Conservation (phyloP, 257 asterid species). For the Knoxia roxburghii region DNA sequence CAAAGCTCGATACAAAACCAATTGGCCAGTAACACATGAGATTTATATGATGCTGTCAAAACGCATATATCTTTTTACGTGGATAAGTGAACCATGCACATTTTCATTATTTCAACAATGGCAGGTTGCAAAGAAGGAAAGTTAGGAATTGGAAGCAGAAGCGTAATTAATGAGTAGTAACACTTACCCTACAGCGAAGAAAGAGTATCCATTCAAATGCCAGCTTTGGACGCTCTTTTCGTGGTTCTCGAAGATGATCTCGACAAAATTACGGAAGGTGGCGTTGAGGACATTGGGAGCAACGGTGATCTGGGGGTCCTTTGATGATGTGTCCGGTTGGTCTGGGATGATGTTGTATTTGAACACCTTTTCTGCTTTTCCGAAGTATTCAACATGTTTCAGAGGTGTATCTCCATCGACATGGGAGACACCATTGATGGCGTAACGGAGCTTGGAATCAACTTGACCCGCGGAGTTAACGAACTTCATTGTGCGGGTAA, state of each 20-base stretch:
- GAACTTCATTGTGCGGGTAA: slow-evolving; percentile 50
- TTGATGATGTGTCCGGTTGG: slow-evolving; percentile 22
- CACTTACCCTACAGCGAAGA: slow-evolving; percentile 59
- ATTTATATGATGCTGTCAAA: too few species aligned
- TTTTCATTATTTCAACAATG: too few species aligned
- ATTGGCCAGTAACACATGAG: too few species aligned
- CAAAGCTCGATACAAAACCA: too few species aligned
- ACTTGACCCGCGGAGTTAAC: slow-evolving; percentile 24
- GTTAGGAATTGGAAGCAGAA: background rate
- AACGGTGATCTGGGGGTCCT: slow-evolving; percentile 12
- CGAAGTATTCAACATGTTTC: slow-evolving; percentile 50
- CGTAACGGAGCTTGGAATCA: slow-evolving; percentile 38
- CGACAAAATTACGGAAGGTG: slow-evolving; percentile 46
- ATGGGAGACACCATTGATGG: slow-evolving; percentile 56
- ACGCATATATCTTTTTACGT: too few species aligned
- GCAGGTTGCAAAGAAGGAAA: background rate
- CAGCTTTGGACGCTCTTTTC: slow-evolving; percentile 47
- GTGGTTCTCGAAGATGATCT: slow-evolving; percentile 56
- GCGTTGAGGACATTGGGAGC: slow-evolving; percentile 55
- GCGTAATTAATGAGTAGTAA: too few species aligned
- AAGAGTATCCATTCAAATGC: slow-evolving; percentile 55
- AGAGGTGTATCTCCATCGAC: slow-evolving; percentile 42
- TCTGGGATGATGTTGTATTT: slow-evolving; percentile 40
- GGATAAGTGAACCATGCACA: too few species aligned
- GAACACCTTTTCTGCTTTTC: slow-evolving; percentile 36